phyloP scores from a whole-genome alignment of 2,329 filamentous ascomycete species.

The Colletotrichum chlorophyti region DNA sequence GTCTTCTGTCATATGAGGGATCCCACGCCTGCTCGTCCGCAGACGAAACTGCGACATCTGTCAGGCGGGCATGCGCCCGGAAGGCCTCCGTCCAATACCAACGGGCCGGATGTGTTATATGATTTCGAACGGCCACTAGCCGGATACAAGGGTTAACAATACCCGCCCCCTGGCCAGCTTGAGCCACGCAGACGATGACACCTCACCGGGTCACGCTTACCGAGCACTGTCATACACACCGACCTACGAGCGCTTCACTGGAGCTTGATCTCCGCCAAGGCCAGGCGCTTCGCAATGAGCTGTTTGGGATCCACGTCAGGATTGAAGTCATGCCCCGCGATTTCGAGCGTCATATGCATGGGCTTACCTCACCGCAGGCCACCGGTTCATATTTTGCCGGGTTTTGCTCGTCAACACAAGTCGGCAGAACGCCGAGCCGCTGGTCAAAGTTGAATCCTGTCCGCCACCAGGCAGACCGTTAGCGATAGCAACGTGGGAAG shows the following conservation, averaged over 20 bases:
- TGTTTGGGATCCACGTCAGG: constrained; percentile 13
- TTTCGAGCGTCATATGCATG: neutral
- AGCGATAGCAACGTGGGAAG: neutral
- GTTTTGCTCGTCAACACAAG: constrained; percentile 52
- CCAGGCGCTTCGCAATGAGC: constrained; percentile 22
- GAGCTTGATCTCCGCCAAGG: neutral
- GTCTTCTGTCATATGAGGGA: too few relatives aligned
- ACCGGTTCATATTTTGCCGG: constrained; percentile 58
- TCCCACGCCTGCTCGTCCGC: too few relatives aligned
- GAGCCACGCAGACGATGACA: too few relatives aligned
- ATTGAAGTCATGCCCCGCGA: neutral
- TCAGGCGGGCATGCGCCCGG: too few relatives aligned
- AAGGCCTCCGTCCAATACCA: too few relatives aligned
- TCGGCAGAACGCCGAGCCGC: constrained; percentile 55
- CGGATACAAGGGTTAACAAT: too few relatives aligned
- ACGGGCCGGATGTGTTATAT: too few relatives aligned
- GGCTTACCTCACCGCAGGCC: constrained; percentile 50
- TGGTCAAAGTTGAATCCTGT: constrained; percentile 55
- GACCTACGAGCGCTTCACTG: neutral
- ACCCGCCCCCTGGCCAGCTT: too few relatives aligned
- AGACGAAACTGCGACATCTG: too few relatives aligned
- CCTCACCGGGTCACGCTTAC: too few relatives aligned
- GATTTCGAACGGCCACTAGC: too few relatives aligned
- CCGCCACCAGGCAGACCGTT: neutral
- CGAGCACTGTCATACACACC: neutral